Evolutionary conservation across 768 basidiomycete species (phyloP), one percentile per base, ranked within the genome.

Genomic region (Panaeolus papilionaceus): DNA sequence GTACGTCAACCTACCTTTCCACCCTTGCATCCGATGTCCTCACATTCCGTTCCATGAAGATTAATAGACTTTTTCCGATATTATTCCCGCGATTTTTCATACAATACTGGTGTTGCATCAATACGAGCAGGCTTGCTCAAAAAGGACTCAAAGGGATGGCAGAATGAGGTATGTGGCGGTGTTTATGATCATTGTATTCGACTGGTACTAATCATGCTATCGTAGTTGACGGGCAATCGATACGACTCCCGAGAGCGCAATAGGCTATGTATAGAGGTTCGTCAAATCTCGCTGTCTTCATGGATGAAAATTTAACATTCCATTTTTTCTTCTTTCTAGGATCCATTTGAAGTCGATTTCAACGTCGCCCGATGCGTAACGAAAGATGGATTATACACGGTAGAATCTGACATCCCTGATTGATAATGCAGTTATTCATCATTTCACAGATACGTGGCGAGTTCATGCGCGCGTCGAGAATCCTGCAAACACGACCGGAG

Each of bases 11-110:
- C 40, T 18, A 51, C 45, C 26, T 18, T 40, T 51, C 58, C 16
- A 42, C 62, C 14, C 66, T 33, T 44, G 28, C 49, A 23, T 64
- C 54, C 72, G 28, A 68, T 70, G 74, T 44, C 58, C 64, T 68
- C 63, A 64, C 58, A 40, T 67, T 63, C 51, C 38, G 28, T 38
- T 39, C 33, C 65, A 44, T 71, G 42, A 73, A 98, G 96, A 75
- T 82, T 99, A 79, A 94, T 98, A 75, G 97, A 98, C 78, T 98
- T 99, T 79, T 99, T 97, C 86, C 92, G 92, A 72, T 98, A 95
- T 78, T 99, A 92, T 81, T 91, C 95, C 62, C 91, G 95, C 67
- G 95, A 96, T 76, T 99, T 98, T 80, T 81, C 85, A 62, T 99
- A 97, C 81, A 94, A 92, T 78, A 92, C 90, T 68, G 92, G 93